Percentiles rank a stretch among this genome's conserved stretches.
These are phyloP conservation scores for Sordariomycetes sp. DNA, from an alignment of 2,329 filamentous ascomycete genomes.

Conservation along the genomic window DNA sequence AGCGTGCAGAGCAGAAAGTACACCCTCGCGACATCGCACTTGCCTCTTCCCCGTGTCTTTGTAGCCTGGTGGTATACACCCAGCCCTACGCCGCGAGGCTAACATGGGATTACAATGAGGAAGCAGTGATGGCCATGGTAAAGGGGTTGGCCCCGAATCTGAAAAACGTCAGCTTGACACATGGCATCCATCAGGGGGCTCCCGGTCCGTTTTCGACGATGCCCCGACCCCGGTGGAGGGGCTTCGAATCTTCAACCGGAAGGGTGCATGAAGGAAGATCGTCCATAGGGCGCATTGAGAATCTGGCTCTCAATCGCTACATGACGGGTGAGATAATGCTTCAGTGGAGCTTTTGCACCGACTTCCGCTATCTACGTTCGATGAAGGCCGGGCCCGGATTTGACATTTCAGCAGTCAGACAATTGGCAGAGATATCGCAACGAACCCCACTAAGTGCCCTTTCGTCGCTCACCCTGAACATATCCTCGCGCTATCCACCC, in stretches of 20 bases:
- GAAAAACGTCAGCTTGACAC: conserved; percentile 1
- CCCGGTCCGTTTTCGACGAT: too few species aligned
- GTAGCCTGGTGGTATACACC: conserved; percentile 2
- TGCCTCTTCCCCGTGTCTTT: conserved; percentile 4
- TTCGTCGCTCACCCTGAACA: neutral
- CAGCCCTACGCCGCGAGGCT: neutral
- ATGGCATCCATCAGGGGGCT: neutral
- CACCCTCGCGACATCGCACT: conserved; percentile 2
- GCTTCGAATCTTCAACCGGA: too few species aligned
- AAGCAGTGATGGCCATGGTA: conserved; percentile 3
- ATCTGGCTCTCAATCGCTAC: neutral
- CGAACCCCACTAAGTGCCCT: neutral
- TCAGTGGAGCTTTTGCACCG: neutral
- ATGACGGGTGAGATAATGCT: neutral
- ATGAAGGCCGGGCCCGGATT: neutral
- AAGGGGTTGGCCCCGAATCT: conserved; percentile 2
- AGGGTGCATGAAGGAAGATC: too few species aligned
- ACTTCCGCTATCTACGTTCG: conserved; percentile 1
- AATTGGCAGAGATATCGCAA: neutral
- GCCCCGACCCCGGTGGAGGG: too few species aligned
- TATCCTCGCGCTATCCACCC: neutral
- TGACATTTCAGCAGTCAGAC: neutral
- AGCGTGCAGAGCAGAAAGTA: neutral
- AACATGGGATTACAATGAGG: conserved; percentile 1
- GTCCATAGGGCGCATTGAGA: conserved; percentile 1